Evolutionary conservation across 306 rosid species (phyloP), one percentile per base, ranked within the genome.

Genomic region (Fragaria ananassa): DNA sequence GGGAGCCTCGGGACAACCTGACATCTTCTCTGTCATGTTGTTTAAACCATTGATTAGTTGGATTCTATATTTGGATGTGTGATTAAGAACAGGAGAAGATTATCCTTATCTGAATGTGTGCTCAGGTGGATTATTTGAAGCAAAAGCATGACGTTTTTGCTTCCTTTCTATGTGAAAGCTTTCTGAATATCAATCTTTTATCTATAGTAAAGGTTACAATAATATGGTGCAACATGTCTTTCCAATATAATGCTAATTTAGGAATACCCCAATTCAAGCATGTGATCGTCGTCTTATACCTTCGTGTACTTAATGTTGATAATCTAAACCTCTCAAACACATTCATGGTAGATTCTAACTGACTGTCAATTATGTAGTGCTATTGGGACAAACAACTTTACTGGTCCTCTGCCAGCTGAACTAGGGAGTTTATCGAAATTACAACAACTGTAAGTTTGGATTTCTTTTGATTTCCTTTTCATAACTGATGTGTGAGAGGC

Each of bases 381-480:
- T 31, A 73, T 87, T 71, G 41, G 44, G 57, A 53, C 91, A 66
- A 94, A 91, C 88, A 94, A 87, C 74, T 91, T 91, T 80, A 80
- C 90, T 2, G 96, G 97, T 39, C 49, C 93, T 81, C 80, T 94
- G 17, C 97, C 98, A 54, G 73, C 87, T 17, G 96, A 91, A 75
- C 87, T 94, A 17, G 98, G 98, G 50, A 76, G 80, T 11, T 78
- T 94, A 21, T 44, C 72, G 41, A 84, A 87, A 77, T 49, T 94
- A 61, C 11, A 83, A 51, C 58, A 87, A 58, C 72, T 91, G 97
- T 91, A 80, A 90, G 93, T 74, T 64, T 78, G 68, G 35, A 50
- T 10, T 46, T 5, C 39, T 81, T 37, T 19, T n/a, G 2, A 72
- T 37, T 72, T 70, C 25, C 50, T 29, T 49, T 71, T 50, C 35